Conservation (phyloP, 108 stramenopile genomes). For the Skeletonema marinoi region DNA sequence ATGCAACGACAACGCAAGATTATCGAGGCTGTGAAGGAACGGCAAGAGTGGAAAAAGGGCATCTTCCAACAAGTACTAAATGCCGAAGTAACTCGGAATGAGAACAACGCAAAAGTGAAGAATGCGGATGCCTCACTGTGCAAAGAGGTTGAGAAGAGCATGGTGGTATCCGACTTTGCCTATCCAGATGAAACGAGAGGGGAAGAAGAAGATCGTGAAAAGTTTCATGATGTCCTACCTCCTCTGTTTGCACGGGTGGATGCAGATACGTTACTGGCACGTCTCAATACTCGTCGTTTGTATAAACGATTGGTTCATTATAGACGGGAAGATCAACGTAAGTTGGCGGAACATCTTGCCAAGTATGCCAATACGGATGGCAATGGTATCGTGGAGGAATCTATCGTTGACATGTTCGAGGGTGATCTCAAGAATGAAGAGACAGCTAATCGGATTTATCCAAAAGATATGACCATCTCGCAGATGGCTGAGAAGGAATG, state of each 20-base stretch:
- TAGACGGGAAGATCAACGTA: slow-evolving; percentile 7
- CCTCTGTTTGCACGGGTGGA: slow-evolving; percentile 30
- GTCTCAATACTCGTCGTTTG: slow-evolving; percentile 49
- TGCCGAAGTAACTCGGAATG: neutral
- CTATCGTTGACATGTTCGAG: slow-evolving; percentile 23
- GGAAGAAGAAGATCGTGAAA: slow-evolving; percentile 10
- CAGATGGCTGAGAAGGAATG: slow-evolving; percentile 63
- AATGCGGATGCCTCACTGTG: neutral
- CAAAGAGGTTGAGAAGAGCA: slow-evolving; percentile 10
- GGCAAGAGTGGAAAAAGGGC: slow-evolving; percentile 20
- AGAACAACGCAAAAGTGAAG: slow-evolving; percentile 1
- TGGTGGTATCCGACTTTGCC: slow-evolving; percentile 21
- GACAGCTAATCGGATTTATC: slow-evolving; percentile 29
- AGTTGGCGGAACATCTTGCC: neutral
- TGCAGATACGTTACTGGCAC: slow-evolving; percentile 31
- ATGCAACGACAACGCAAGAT: neutral
- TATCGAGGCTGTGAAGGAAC: slow-evolving; percentile 5
- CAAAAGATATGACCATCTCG: slow-evolving; percentile 47
- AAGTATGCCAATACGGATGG: neutral
- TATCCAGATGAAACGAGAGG: slow-evolving; percentile 17
- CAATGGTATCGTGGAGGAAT: neutral
- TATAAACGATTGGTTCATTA: slow-evolving; percentile 22
- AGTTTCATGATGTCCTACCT: slow-evolving; percentile 10
- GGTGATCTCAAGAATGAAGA: slow-evolving; percentile 24
- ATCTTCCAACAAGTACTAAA: neutral